Conservation (phyloP, 129 eudicot genomes). For the Heracleum sosnowskyi region DNA sequence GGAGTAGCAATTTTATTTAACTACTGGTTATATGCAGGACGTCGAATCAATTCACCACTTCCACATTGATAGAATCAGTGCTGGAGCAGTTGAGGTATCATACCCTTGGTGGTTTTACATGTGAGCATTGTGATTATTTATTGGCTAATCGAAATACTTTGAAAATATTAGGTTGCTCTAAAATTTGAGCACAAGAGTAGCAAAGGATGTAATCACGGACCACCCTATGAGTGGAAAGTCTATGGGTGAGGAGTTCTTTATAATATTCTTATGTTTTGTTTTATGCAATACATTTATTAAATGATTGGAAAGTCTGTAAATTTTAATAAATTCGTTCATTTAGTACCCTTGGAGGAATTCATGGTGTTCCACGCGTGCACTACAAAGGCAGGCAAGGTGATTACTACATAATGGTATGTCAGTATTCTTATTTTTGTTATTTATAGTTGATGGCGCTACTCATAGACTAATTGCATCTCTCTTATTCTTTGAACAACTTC, state of each 20-base stretch:
- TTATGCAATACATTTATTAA: neutral
- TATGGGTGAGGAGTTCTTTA: constrained; percentile 42
- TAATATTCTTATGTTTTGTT: constrained; percentile 4
- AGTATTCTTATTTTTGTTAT: neutral
- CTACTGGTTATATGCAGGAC: constrained; percentile 38
- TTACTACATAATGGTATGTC: constrained; percentile 10
- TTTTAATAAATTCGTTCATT: neutral
- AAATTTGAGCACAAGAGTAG: constrained; percentile 83
- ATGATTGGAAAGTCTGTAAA: neutral
- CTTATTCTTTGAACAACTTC: neutral
- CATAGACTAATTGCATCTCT: neutral
- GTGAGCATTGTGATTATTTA: neutral
- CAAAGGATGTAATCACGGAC: constrained; percentile 91
- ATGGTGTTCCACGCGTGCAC: constrained; percentile 12
- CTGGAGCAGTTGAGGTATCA: constrained; percentile 74
- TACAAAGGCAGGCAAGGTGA: constrained; percentile 11
- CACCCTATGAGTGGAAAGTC: constrained; percentile 92
- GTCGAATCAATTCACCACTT: constrained; percentile 44
- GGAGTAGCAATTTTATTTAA: neutral
- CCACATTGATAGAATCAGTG: constrained; percentile 63
- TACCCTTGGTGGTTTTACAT: neutral
- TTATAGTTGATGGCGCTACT: neutral
- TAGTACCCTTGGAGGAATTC: constrained; percentile 1
- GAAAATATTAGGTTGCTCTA: constrained; percentile 54
- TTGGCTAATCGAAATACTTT: neutral